A percentile compares a stretch with the other conserved stretches of the same genome.
Conservation (phyloP, 345 rosid genomes). For the Eutrema heterophyllum region DNA sequence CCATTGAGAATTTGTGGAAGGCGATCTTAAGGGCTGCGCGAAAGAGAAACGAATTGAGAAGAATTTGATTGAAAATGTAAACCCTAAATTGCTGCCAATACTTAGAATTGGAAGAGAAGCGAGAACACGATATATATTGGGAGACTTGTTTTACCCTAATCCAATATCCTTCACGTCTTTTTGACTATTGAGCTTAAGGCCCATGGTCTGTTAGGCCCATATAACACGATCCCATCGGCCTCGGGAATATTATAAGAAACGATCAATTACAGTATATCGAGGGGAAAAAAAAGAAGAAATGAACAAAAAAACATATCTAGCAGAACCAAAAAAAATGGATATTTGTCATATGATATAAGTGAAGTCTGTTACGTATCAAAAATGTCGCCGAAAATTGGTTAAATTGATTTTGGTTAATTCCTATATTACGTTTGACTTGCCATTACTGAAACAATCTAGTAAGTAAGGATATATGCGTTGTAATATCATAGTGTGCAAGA, state of each 20-base stretch:
- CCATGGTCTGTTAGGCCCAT: not conserved
- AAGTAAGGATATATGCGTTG: not conserved
- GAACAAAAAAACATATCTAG: too few species aligned
- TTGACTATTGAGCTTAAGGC: not conserved
- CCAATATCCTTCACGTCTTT: not conserved
- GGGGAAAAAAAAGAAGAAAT: too few species aligned
- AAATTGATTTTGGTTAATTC: too few species aligned
- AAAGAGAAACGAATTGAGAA: not conserved
- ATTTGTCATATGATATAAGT: too few species aligned
- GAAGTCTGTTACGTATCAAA: too few species aligned
- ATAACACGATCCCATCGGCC: not conserved
- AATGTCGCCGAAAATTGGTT: too few species aligned
- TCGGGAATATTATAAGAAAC: too few species aligned
- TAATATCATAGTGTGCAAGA: not conserved
- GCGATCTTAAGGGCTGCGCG: slow-evolving; percentile 41
- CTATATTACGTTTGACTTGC: not conserved
- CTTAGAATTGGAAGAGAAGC: too few species aligned
- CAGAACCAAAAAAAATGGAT: too few species aligned
- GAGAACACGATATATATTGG: slow-evolving; percentile 7
- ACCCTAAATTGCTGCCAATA: not conserved
- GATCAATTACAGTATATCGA: too few species aligned
- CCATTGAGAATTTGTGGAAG: slow-evolving; percentile 33
- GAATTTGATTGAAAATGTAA: too few species aligned
- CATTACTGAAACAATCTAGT: not conserved
- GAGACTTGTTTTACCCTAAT: not conserved